These are phyloP conservation scores for Hypoxylon sp. DNA, from an alignment of 2,329 filamentous ascomycete species.

Conservation along the genomic window DNA sequence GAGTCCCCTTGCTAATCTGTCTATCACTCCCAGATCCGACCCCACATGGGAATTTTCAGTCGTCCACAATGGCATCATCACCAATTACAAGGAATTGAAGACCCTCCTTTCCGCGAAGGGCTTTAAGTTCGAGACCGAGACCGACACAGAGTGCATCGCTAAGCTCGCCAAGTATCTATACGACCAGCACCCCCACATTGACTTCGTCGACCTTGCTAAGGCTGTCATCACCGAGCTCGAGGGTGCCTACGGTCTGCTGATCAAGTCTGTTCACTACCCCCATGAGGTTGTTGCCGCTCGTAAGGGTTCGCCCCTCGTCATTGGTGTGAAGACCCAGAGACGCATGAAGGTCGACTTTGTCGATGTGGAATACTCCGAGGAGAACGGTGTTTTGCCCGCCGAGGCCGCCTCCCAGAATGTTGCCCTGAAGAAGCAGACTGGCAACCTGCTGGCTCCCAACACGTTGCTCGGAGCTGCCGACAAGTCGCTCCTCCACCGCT, in stretches of 20 bases:
- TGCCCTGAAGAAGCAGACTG: constrained; percentile 87
- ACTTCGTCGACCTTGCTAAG: constrained; percentile 96
- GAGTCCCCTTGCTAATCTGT: constrained; percentile 40
- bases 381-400: constrained; percentile 82
- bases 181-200: constrained; percentile 91
- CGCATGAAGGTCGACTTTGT: constrained; percentile 99
- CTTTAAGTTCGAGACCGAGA: constrained; percentile 99
- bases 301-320: constrained; percentile 96
- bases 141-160: constrained; percentile 98
- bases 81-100: constrained; percentile 99
- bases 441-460: constrained; percentile 70
- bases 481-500: constrained; percentile 98
- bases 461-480: constrained; percentile 86
- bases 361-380: constrained; percentile 95
- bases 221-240: constrained; percentile 98
- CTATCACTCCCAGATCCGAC: constrained; percentile 74
- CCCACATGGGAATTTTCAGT: constrained; percentile 94
- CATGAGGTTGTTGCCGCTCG: constrained; percentile 97
- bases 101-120: constrained; percentile 91
- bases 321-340: constrained; percentile 95
- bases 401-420: constrained; percentile 97
- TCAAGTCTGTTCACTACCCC: constrained; percentile 99
- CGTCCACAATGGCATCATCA: constrained; percentile 99
- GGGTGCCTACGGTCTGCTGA: constrained; percentile 93
- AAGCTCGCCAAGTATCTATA: constrained; percentile 99